Evolutionary conservation across 2,329 filamentous ascomycete genomes (phyloP).

Genomic region (Orbilia blumenaviensis): DNA sequence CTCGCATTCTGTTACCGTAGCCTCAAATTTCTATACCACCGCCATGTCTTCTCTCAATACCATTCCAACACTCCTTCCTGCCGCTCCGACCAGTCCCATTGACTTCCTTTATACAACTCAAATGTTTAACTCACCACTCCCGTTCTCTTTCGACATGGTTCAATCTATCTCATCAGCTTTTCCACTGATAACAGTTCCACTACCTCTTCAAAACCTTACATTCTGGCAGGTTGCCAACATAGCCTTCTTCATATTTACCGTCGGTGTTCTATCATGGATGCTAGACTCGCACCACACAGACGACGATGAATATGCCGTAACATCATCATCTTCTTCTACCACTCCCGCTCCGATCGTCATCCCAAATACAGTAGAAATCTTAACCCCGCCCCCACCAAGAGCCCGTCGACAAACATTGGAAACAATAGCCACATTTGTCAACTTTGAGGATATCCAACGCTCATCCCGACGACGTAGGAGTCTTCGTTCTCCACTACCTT

Average conservation of each 20-base stretch:
- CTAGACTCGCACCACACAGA: conserved; percentile 45
- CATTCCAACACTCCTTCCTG: conserved; percentile 38
- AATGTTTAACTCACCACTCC: conserved; percentile 35
- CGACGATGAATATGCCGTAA: conserved; percentile 7
- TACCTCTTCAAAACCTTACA: conserved; percentile 40
- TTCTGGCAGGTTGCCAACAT: conserved; percentile 44
- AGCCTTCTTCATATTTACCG: conserved; percentile 35
- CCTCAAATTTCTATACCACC: conserved; percentile 39
- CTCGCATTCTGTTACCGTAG: conserved; percentile 36
- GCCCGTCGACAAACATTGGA: conserved; percentile 33
- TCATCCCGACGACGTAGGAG: conserved; percentile 25
- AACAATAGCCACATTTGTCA: conserved; percentile 39
- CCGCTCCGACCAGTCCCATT: conserved; percentile 31
- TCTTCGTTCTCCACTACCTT: conserved; percentile 15
- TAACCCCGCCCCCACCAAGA: conserved; percentile 1
- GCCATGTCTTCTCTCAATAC: conserved; percentile 45
- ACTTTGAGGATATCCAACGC: conserved; percentile 40
- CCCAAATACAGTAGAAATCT: background rate
- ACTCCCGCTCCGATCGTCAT: background rate
- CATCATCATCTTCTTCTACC: background rate
- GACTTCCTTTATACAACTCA: conserved; percentile 33
- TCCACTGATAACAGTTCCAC: conserved; percentile 11
- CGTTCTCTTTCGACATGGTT: conserved; percentile 20
- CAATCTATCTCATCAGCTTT: conserved; percentile 15
- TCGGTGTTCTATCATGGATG: conserved; percentile 44